These are phyloP conservation scores for Nemania abortiva DNA, from an alignment of 2,329 filamentous ascomycete species.

Conservation along the genomic window DNA sequence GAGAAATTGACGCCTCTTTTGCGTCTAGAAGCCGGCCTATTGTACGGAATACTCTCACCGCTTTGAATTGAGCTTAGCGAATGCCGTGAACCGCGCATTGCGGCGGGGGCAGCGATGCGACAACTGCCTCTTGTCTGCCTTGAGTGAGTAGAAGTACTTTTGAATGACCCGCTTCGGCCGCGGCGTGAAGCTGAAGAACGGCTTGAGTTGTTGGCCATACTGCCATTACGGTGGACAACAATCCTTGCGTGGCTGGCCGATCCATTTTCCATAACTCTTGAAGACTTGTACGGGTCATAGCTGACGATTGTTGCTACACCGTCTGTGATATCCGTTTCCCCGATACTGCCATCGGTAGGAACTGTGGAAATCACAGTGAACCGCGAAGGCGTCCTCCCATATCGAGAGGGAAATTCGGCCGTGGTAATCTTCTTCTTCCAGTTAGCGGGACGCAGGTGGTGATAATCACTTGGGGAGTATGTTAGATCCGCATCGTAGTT, in stretches of 20 bases:
- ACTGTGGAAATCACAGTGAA: slow-evolving; percentile 76
- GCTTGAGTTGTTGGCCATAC: slow-evolving; percentile 45
- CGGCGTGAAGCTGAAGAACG: slow-evolving; percentile 47
- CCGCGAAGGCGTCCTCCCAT: slow-evolving; percentile 67
- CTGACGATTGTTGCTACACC: slow-evolving; percentile 66
- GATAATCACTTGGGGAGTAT: slow-evolving; percentile 93
- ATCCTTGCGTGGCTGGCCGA: slow-evolving; percentile 74
- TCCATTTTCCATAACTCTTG: slow-evolving; percentile 62
- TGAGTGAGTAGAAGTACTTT: slow-evolving; percentile 51
- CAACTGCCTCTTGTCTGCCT: slow-evolving; percentile 43
- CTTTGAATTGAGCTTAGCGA: slow-evolving; percentile 66
- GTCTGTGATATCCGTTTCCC: slow-evolving; percentile 53
- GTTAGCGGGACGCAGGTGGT: slow-evolving; percentile 74
- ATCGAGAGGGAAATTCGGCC: slow-evolving; percentile 65
- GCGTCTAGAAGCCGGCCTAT: slow-evolving; percentile 59
- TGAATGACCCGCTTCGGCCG: slow-evolving; percentile 53
- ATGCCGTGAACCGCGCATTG: slow-evolving; percentile 53
- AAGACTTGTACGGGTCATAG: slow-evolving; percentile 87
- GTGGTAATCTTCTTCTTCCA: slow-evolving; percentile 73
- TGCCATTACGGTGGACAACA: slow-evolving; percentile 71
- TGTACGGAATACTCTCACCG: slow-evolving; percentile 56
- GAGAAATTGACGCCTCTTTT: slow-evolving; percentile 69
- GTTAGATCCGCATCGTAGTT: slow-evolving; percentile 84
- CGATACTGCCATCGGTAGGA: slow-evolving; percentile 60
- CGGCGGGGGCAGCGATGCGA: slow-evolving; percentile 47